Base-by-base conservation (phyloP, 352 stramenopile genomes). In the Pythium scleroteichum region DNA sequence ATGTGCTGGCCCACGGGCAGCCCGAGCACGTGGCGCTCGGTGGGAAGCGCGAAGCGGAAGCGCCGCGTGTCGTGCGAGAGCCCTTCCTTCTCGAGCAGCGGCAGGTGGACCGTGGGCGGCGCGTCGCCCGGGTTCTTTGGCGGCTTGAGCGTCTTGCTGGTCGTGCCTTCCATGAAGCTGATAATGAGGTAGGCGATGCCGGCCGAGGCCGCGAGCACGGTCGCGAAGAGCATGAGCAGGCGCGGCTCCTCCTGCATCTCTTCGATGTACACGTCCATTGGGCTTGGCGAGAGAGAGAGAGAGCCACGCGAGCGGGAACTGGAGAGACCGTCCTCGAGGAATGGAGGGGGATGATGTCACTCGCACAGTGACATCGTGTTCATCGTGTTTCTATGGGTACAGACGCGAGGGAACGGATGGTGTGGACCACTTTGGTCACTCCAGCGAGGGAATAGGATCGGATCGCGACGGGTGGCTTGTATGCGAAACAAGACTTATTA, bases 1-100 rank as follows among this genome's bases (percentile, higher is more conserved):
- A 98, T 95, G 70, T 98, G 94, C 70, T 98, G 93, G 47, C 95
- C 95, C 39, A 97, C 91, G 13, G 95, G 94, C 20, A 98, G 73
- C 0, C 95, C 95, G 13, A 98, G 74, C 19, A 97, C 72, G 60
- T 97, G 88, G 49, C 85, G 62, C 12, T 84, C 52, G 20, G 69
- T 82, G 6, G 92, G 93, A 10, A 98, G 69, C n/a, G 70, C 89
- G 70, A 98, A 98, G 47, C 93, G 96, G 68, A 98, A 98, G 69
- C 84, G 82, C n/a, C 90, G 80, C 40, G 92, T 98, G 74, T 98
- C 94, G 68, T 98, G 94, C 26, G 87, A 97, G 13, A 98, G 61
- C 19, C 45, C 70, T 63, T 98, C 88, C 69, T 98, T 98, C 54
- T 96, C 84, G 3, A 97, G 71, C 10, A 98, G 79, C 22, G 82